These are phyloP conservation scores for Phytophthora hibernalis DNA, from an alignment of 352 stramenopile genomes.

Conservation along the genomic window DNA sequence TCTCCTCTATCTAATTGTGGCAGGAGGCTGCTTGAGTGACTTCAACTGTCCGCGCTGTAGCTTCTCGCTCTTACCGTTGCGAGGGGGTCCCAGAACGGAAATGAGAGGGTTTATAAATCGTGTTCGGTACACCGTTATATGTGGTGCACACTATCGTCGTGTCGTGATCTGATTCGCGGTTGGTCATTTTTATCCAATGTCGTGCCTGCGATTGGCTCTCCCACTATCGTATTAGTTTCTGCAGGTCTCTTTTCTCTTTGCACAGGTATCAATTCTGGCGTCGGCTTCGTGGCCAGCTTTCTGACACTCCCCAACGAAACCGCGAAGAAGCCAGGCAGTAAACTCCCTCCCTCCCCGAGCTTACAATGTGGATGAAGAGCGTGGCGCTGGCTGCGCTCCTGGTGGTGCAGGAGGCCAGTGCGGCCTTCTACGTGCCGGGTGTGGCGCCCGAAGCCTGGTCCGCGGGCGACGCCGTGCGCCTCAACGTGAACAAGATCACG, in stretches of 20 bases:
- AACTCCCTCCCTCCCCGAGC: conserved; percentile 5
- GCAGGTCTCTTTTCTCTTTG: conserved; percentile 6
- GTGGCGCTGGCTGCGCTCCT: conserved; percentile 38
- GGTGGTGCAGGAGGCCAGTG: conserved; percentile 30
- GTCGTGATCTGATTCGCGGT: conserved; percentile 25
- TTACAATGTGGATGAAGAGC: conserved; percentile 45
- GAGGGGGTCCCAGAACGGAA: conserved; percentile 9
- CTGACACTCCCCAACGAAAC: conserved; percentile 16
- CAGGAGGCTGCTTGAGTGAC: background rate
- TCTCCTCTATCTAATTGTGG: too few species aligned
- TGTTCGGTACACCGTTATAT: background rate
- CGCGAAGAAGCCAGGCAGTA: conserved; percentile 28
- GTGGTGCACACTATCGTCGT: conserved; percentile 12
- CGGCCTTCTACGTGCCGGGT: conserved; percentile 87
- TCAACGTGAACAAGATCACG: conserved; percentile 99
- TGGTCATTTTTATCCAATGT: conserved; percentile 22
- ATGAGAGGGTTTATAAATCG: conserved; percentile 3
- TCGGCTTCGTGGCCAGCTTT: conserved; percentile 34
- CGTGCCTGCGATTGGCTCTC: conserved; percentile 1
- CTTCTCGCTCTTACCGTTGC: conserved; percentile 4
- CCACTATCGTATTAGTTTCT: conserved; percentile 18
- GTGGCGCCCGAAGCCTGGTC: conserved; percentile 87
- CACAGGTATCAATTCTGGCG: conserved; percentile 16
- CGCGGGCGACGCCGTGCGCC: conserved; percentile 83
- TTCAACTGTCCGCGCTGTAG: conserved; percentile 6